Evolutionary conservation across 495 filamentous ascomycete species (phyloP).

Genomic region (Pseudomonodictys pantanalensis): DNA sequence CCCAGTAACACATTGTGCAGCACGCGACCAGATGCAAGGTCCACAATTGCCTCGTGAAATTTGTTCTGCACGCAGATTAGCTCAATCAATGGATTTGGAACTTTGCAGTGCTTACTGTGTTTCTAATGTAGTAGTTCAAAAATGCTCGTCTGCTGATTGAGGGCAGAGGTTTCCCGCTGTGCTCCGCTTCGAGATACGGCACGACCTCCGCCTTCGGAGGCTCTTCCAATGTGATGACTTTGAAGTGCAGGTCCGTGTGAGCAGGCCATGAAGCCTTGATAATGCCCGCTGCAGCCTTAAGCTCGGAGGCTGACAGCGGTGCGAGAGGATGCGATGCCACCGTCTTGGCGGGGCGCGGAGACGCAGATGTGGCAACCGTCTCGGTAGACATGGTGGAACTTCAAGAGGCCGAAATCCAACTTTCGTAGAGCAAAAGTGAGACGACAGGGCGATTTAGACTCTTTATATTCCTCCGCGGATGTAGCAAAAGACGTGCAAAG

Average conservation of each 20-base stretch:
- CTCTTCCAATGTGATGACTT: constrained; percentile 62
- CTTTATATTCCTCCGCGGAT: not conserved
- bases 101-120: constrained; percentile 48
- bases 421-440: not conserved
- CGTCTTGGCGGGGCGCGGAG: constrained; percentile 15
- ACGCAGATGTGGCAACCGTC: constrained; percentile 18
- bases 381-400: constrained; percentile 27
- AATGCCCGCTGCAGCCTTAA: constrained; percentile 46
- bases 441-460: not conserved
- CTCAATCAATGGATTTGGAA: not conserved
- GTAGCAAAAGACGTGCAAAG: too few species aligned
- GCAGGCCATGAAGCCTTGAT: constrained; percentile 52
- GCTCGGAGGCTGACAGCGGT: constrained; percentile 57
- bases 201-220: constrained; percentile 59
- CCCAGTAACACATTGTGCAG: constrained; percentile 60
- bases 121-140: constrained; percentile 61
- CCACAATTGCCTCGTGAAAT: constrained; percentile 64
- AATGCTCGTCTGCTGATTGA: constrained; percentile 54
- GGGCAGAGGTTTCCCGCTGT: constrained; percentile 37
- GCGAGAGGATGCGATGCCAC: constrained; percentile 54
- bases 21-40: constrained; percentile 52
- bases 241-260: constrained; percentile 58
- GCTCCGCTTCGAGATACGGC: constrained; percentile 52
- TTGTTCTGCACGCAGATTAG: constrained; percentile 50
- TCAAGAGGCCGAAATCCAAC: not conserved